These are phyloP conservation scores for Oryza longistaminata DNA, from an alignment of 176 grass and related monocot species.

Conservation along the genomic window DNA sequence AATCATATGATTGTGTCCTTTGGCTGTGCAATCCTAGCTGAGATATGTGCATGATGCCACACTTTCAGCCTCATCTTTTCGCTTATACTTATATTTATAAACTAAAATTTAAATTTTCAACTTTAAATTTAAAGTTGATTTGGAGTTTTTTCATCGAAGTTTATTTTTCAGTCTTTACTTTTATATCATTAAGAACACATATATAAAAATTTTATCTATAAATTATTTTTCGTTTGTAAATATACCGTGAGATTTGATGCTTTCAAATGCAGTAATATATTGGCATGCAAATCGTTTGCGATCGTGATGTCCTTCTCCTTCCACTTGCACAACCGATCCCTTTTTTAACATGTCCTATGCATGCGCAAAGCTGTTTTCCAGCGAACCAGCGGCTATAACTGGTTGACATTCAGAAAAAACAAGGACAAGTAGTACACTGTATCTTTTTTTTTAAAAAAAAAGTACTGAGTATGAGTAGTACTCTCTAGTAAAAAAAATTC, in stretches of 20 bases:
- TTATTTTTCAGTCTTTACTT: too few species aligned
- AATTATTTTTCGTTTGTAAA: too few species aligned
- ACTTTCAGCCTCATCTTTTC: background rate
- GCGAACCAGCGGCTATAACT: slow-evolving; percentile 28
- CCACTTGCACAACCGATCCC: background rate
- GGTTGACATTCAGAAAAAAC: background rate
- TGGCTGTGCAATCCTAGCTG: slow-evolving; percentile 7
- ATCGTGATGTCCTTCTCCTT: background rate
- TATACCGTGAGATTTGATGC: background rate
- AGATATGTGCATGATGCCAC: slow-evolving; percentile 3
- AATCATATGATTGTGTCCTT: background rate
- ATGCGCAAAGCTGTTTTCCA: slow-evolving; percentile 16
- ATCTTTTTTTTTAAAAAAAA: background rate
- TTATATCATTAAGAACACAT: too few species aligned
- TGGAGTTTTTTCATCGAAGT: too few species aligned
- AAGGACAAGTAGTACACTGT: background rate
- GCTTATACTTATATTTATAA: too few species aligned
- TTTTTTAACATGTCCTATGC: background rate
- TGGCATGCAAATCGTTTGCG: background rate
- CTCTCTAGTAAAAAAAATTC: too few species aligned
- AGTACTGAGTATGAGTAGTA: background rate
- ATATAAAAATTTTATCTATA: too few species aligned
- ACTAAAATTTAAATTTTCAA: too few species aligned
- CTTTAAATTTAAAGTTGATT: too few species aligned
- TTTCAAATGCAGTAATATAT: slow-evolving; percentile 6